Conservation (phyloP, 2,329 filamentous ascomycete species). For the Verruconis gallopava region DNA sequence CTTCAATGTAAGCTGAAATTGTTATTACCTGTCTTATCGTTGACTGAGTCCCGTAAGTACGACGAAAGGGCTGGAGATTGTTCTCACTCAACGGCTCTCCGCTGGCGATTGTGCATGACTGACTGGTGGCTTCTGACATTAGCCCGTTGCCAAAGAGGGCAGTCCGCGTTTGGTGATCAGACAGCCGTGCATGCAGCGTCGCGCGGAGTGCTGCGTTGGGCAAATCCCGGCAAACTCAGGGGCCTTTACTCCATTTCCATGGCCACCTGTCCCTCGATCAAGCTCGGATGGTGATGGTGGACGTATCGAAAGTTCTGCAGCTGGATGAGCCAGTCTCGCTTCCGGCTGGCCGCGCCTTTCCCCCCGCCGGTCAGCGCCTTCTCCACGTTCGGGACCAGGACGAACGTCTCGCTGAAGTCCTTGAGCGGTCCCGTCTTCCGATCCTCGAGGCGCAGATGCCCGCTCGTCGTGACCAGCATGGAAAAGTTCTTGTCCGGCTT, state of each 20-base stretch:
- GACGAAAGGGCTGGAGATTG: no score
- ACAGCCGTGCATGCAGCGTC: no score
- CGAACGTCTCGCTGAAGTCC: constrained; percentile 67
- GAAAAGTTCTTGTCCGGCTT: constrained; percentile 47
- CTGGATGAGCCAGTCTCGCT: constrained; percentile 28
- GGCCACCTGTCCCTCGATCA: constrained; percentile 5
- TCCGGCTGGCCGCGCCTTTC: constrained; percentile 19
- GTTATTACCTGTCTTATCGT: neutral
- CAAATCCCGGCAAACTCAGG: no score
- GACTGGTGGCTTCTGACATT: no score
- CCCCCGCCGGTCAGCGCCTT: constrained; percentile 14
- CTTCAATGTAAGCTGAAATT: no score
- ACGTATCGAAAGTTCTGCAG: constrained; percentile 31
- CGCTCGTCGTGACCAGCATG: constrained; percentile 61
- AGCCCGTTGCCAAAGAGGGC: no score
- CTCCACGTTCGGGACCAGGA: constrained; percentile 53
- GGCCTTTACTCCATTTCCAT: constrained; percentile 5
- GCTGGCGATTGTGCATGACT: no score
- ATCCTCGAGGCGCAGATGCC: constrained; percentile 54
- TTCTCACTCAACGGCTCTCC: no score
- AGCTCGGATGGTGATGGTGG: constrained; percentile 13
- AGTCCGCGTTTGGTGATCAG: no score
- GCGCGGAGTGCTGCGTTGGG: no score
- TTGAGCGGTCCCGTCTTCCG: constrained; percentile 47
- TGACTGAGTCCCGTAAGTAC: no score